Percentiles rank a stretch among this genome's conserved stretches.
phyloP scores from a whole-genome alignment of 2,329 filamentous ascomycete species.

The Verticillium dahliae region DNA sequence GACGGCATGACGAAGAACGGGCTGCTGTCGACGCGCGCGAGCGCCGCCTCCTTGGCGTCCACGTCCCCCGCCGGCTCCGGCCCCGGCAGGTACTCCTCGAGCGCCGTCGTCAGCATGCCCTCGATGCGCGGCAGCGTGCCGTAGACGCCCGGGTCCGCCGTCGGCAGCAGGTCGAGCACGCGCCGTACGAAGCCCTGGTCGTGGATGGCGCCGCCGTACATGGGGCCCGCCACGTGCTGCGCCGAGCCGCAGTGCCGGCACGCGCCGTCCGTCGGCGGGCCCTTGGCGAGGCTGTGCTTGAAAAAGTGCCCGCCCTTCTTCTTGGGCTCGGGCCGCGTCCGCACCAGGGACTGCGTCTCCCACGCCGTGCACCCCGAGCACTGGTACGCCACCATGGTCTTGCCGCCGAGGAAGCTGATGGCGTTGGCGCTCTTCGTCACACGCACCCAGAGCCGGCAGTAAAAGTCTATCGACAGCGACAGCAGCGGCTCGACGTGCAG shows the following conservation, averaged over 20 bases:
- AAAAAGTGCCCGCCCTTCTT: conserved; percentile 66
- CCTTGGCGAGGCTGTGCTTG: conserved; percentile 71
- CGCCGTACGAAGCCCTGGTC: conserved; percentile 74
- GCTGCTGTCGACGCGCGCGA: conserved; percentile 62
- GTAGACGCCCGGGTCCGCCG: conserved; percentile 63
- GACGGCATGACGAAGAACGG: conserved; percentile 86
- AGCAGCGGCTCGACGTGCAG: conserved; percentile 84
- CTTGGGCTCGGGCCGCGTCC: conserved; percentile 57
- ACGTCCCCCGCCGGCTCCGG: conserved; percentile 28
- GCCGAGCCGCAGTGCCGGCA: conserved; percentile 83
- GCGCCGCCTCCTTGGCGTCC: conserved; percentile 37
- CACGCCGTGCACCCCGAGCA: conserved; percentile 96
- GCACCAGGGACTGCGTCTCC: conserved; percentile 73
- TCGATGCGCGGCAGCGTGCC: conserved; percentile 74
- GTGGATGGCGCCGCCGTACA: conserved; percentile 90
- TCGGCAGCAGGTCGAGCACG: conserved; percentile 67
- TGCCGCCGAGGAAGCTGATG: conserved; percentile 85
- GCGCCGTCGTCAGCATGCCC: conserved; percentile 84
- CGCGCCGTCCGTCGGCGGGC: conserved; percentile 55
- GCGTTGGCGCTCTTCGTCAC: conserved; percentile 73
- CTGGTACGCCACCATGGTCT: conserved; percentile 88
- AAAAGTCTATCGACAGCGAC: conserved; percentile 94
- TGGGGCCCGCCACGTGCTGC: conserved; percentile 84
- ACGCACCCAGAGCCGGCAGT: conserved; percentile 81
- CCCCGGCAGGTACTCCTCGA: conserved; percentile 59